phyloP scores from a whole-genome alignment of 768 basidiomycete genomes.

The Tubosaeta sp. region DNA sequence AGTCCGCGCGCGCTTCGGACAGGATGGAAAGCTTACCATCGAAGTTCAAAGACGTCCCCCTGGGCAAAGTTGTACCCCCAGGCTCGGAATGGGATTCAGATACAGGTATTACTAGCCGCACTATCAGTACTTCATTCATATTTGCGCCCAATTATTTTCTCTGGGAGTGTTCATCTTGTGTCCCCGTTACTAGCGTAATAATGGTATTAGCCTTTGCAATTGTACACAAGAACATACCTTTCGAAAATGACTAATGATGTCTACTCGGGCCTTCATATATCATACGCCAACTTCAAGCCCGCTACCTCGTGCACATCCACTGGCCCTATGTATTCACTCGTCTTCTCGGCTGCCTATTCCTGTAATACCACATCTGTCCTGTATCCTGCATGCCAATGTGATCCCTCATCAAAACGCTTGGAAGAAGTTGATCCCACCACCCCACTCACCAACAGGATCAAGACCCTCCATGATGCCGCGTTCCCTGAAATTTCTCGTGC shows the following conservation, averaged over 20 bases:
- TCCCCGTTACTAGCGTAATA: conserved; percentile 14
- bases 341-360: conserved; percentile 4
- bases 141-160: background rate
- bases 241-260: conserved; percentile 5
- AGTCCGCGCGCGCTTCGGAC: conserved; percentile 47
- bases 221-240: conserved; percentile 18
- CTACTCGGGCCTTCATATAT: background rate
- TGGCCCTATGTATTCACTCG: conserved; percentile 14
- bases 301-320: conserved; percentile 1
- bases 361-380: background rate
- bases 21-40: conserved; percentile 44
- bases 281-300: no score
- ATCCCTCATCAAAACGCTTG: background rate
- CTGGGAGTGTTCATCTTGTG: conserved; percentile 4
- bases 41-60: conserved; percentile 34
- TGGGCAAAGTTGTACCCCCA: conserved; percentile 24
- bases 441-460: conserved; percentile 7
- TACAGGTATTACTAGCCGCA: conserved; percentile 20
- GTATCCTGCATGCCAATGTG: background rate
- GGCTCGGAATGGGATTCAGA: conserved; percentile 28
- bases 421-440: background rate
- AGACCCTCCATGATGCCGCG: background rate
- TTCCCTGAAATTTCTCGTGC: background rate
- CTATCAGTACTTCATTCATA: conserved; percentile 2
- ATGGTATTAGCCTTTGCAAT: conserved; percentile 21